Evolutionary conservation across 2,329 filamentous ascomycete species (phyloP), one percentile per base, ranked within the genome.

Genomic region (Septoria linicola): DNA sequence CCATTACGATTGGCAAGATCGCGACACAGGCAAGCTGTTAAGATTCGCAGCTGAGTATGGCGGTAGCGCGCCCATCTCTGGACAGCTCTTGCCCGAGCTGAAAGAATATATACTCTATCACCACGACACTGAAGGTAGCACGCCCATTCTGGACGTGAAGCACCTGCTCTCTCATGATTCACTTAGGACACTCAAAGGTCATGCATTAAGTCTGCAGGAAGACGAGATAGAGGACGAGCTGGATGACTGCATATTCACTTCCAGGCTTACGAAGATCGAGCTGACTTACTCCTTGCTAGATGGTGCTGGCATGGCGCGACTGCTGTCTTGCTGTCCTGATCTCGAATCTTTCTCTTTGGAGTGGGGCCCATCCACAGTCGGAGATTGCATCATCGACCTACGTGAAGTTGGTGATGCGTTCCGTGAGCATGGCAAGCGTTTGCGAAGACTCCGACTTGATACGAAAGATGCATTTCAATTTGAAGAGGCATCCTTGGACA

Each of bases 391-490:
- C 11, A 21, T 52, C 13, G 23, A 37, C 8, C 41, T 42, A 42
- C 41, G 17, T 17, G 43, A 25, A 11, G 19, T 52, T 30, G 49
- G 49, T 13, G 17, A 47, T 34, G 42, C 43, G 14, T 30, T 52
- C n/a, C 49, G 49, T 19, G 14, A 35, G 4, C 21, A 20, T 20
- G 49, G 41, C 6, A 14, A 20, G n/a, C 14, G n/a, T n/a, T n/a
- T 52, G 35, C 25, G 16, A 17, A 19, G 11, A 14, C 8, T 52
- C n/a, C 40, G 35, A 32, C 39, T 52, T 4, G 36, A 52, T n/a
- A n/a, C 41, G 8, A 36, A 21, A 11, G 14, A 47, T 10, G 49
- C 49, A 13, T 47, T 40, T 3, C 34, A 47, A 21, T 41, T 35
- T 23, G 20, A 35, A 8, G 27, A 41, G 6, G 42, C 19, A n/a